Evolutionary conservation across 164 flowering plant genomes (phyloP).

Genomic region (Chloranthus sessilifolius): DNA sequence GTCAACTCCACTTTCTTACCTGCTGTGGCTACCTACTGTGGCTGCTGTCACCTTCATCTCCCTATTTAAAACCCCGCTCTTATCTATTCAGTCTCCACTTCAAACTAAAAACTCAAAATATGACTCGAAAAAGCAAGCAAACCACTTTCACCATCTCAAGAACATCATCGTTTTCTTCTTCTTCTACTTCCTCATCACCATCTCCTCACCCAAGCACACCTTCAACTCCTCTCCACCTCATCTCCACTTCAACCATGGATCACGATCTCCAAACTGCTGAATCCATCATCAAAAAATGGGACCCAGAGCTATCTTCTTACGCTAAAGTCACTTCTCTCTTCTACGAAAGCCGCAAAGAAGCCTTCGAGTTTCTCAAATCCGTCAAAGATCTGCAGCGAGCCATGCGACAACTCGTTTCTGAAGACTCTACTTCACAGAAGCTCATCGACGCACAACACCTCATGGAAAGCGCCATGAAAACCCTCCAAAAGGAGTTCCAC

Average conservation of each 20-base stretch:
- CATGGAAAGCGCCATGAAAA: slow-evolving; percentile 59
- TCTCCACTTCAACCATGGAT: slow-evolving; percentile 34
- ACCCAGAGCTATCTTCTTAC: slow-evolving; percentile 30
- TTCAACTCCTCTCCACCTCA: too few species aligned
- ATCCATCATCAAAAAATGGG: slow-evolving; percentile 48
- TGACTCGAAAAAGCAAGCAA: too few species aligned
- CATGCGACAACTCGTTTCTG: slow-evolving; percentile 48
- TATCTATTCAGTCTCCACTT: too few species aligned
- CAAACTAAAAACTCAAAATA: too few species aligned
- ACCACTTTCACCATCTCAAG: too few species aligned
- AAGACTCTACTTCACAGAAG: slow-evolving; percentile 20
- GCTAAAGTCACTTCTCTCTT: slow-evolving; percentile 53
- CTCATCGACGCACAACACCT: slow-evolving; percentile 41
- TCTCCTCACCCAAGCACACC: slow-evolving; percentile 7
- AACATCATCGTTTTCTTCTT: not conserved
- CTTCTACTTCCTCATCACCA: slow-evolving; percentile 8
- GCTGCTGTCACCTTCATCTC: too few species aligned
- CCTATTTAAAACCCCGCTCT: too few species aligned
- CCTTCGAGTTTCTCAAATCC: slow-evolving; percentile 37
- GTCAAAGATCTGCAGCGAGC: slow-evolving; percentile 50
- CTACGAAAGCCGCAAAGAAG: slow-evolving; percentile 44
- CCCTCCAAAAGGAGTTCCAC: slow-evolving; percentile 62
- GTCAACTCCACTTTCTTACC: too few species aligned
- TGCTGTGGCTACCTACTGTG: too few species aligned
- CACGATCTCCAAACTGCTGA: slow-evolving; percentile 32